A percentile compares a stretch with the other conserved stretches of the same genome.
Conservation (phyloP, 2,329 filamentous ascomycete genomes). For the Stachybotrys chartarum region DNA sequence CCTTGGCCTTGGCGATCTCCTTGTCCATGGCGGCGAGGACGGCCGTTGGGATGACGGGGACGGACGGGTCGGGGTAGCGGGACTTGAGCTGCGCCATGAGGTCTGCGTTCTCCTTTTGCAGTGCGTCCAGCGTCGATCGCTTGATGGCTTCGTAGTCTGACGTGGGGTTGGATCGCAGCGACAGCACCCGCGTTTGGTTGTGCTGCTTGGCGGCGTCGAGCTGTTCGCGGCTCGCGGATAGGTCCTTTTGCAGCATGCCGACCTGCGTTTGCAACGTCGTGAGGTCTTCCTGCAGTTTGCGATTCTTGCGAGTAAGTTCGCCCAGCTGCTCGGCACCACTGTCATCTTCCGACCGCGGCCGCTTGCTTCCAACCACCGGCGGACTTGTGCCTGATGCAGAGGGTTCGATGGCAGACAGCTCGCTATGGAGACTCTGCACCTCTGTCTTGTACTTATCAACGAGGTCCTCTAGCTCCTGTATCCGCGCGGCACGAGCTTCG, state of each 20-base stretch:
- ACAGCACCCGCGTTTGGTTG: slow-evolving; percentile 73
- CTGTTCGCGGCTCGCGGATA: slow-evolving; percentile 66
- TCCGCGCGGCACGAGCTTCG: slow-evolving; percentile 63
- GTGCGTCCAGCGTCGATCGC: slow-evolving; percentile 65
- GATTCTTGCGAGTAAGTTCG: slow-evolving; percentile 79
- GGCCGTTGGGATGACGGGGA: slow-evolving; percentile 66
- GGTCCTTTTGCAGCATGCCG: slow-evolving; percentile 66
- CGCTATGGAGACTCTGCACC: slow-evolving; percentile 63
- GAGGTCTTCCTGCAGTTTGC: slow-evolving; percentile 74
- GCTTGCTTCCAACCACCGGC: slow-evolving; percentile 50
- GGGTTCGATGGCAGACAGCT: slow-evolving; percentile 61
- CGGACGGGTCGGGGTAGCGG: slow-evolving; percentile 28
- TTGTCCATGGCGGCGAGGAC: slow-evolving; percentile 69
- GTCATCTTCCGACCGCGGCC: slow-evolving; percentile 53
- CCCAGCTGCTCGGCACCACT: slow-evolving; percentile 67
- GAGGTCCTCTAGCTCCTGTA: slow-evolving; percentile 76
- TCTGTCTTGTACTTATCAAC: slow-evolving; percentile 83
- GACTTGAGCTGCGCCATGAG: slow-evolving; percentile 65
- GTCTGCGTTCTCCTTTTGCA: slow-evolving; percentile 78
- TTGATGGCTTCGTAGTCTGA: slow-evolving; percentile 81
- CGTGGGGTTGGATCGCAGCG: slow-evolving; percentile 88
- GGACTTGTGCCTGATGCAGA: slow-evolving; percentile 26
- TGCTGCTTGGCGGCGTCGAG: slow-evolving; percentile 59
- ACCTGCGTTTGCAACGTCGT: slow-evolving; percentile 61
- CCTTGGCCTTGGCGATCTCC: slow-evolving; percentile 64